These are phyloP conservation scores for Xylaria sp. DNA, from an alignment of 2,329 filamentous ascomycete species.

Conservation along the genomic window DNA sequence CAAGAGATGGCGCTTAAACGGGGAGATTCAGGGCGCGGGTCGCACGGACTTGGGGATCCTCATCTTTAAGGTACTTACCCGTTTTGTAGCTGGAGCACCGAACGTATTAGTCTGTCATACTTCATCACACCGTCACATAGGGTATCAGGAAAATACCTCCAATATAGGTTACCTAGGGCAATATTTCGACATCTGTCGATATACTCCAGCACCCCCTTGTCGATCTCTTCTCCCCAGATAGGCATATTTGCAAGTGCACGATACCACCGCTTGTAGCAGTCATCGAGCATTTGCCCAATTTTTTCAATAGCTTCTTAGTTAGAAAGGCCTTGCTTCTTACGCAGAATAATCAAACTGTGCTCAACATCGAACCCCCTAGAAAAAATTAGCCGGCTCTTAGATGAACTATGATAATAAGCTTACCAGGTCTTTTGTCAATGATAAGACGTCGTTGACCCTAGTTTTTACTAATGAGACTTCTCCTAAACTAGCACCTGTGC, in stretches of 20 bases:
- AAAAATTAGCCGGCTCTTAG: not conserved
- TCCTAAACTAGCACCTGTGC: not conserved
- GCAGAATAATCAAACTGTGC: constrained; percentile 41
- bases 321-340: constrained; percentile 37
- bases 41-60: constrained; percentile 16
- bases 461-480: not conserved
- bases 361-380: constrained; percentile 33
- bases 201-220: constrained; percentile 42
- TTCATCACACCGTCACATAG: not conserved
- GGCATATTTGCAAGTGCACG: constrained; percentile 42
- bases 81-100: constrained; percentile 25
- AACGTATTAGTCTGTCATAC: not conserved
- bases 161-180: constrained; percentile 44
- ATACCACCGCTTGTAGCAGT: constrained; percentile 44
- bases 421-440: constrained; percentile 42
- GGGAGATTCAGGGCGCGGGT: constrained; percentile 33
- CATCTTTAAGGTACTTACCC: constrained; percentile 30
- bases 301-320: constrained; percentile 43
- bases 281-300: constrained; percentile 41
- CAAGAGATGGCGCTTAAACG: not conserved
- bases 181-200: constrained; percentile 41
- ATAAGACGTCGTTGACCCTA: constrained; percentile 42
- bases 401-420: not conserved
- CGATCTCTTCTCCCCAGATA: constrained; percentile 43
- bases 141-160: constrained; percentile 40